Evolutionary conservation across 1,139 yeast genomes (phyloP).

Genomic region (Magnusiomyces ingens): DNA sequence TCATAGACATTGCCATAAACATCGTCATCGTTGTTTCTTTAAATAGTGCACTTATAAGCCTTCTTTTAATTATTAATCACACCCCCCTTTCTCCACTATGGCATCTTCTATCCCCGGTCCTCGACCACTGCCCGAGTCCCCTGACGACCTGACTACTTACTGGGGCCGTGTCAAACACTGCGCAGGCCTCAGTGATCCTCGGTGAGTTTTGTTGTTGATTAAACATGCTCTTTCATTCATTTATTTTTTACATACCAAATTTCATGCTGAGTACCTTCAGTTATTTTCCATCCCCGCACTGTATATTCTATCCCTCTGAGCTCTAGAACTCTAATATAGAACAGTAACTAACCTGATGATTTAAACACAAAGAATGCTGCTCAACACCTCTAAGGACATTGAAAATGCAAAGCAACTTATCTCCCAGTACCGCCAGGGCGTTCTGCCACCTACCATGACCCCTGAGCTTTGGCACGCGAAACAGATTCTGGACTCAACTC

Average conservation of each 20-base stretch:
- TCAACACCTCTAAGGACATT: conserved; percentile 61
- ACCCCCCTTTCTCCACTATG: conserved; percentile 38
- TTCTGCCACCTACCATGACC: conserved; percentile 47
- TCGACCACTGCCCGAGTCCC: conserved; percentile 68
- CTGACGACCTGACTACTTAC: conserved; percentile 71
- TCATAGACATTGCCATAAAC: no score
- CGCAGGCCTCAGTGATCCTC: conserved; percentile 86
- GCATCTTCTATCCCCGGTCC: conserved; percentile 85
- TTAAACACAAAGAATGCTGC: conserved; percentile 48
- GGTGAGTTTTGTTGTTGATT: conserved; percentile 18
- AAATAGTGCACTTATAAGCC: no score
- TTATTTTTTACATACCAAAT: neutral
- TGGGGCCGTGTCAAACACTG: conserved; percentile 93
- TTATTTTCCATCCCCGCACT: neutral
- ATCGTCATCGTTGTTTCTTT: no score
- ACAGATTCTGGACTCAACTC: conserved; percentile 73
- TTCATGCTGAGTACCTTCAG: neutral
- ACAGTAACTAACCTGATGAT: neutral
- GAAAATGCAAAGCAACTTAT: conserved; percentile 57
- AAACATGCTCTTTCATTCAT: neutral
- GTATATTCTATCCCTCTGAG: no score
- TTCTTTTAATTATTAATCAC: neutral
- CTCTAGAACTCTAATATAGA: no score
- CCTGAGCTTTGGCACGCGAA: conserved; percentile 93
- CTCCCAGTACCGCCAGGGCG: conserved; percentile 68